These are phyloP conservation scores for Eucalyptus regnans DNA, from an alignment of 345 rosid species.

Conservation along the genomic window DNA sequence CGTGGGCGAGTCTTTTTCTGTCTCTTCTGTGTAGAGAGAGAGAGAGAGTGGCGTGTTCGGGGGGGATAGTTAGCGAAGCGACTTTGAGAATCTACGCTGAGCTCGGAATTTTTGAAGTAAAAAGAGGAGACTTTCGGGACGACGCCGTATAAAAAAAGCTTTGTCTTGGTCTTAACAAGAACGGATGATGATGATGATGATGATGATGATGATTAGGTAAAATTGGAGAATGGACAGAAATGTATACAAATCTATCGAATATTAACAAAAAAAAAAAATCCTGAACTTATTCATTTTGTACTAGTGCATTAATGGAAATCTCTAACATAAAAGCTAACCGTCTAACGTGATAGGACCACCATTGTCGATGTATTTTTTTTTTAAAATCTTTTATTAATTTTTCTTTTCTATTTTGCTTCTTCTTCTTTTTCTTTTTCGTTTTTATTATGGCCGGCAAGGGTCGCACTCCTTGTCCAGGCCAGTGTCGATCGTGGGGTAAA, in stretches of 20 bases:
- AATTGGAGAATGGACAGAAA: background rate
- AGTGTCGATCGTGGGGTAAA: background rate
- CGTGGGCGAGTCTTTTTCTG: background rate
- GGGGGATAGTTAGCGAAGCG: background rate
- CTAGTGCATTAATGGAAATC: background rate
- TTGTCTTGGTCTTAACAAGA: background rate
- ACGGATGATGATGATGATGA: background rate
- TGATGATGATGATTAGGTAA: background rate
- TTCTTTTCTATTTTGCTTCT: too few species aligned
- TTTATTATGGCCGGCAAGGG: background rate
- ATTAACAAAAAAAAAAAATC: rapidly evolving
- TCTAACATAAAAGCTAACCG: too few species aligned
- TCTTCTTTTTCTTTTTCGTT: rapidly evolving
- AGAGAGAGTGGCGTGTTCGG: background rate
- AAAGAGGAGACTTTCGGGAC: background rate
- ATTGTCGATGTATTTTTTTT: too few species aligned
- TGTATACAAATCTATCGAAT: background rate
- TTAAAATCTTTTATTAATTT: rapidly evolving
- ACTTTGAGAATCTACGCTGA: background rate
- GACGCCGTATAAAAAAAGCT: background rate
- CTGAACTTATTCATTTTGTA: background rate
- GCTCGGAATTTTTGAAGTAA: background rate
- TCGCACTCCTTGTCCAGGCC: rapidly evolving
- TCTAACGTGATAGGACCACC: rapidly evolving
- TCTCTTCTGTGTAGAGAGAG: background rate